Conservation (phyloP, 2,329 filamentous ascomycete genomes). For the Westerdykella aurantiaca region DNA sequence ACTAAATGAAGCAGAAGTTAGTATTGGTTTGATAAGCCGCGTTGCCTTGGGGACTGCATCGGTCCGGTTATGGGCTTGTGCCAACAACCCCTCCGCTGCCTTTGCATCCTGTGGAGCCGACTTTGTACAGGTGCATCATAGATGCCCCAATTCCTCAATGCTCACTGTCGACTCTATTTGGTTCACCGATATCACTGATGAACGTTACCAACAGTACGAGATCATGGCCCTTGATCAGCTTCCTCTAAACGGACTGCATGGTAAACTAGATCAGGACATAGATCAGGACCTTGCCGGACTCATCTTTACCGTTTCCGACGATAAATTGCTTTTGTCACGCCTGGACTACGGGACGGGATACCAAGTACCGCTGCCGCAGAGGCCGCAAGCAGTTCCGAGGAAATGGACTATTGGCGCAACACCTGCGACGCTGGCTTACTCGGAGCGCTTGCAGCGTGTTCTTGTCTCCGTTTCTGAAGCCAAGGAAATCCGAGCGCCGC, state of each 20-base stretch:
- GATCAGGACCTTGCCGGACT: slow-evolving; percentile 38
- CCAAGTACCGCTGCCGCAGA: slow-evolving; percentile 2
- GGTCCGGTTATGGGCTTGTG: slow-evolving; percentile 18
- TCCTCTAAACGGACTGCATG: slow-evolving; percentile 6
- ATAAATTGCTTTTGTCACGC: slow-evolving; percentile 45
- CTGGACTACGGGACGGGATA: slow-evolving; percentile 36
- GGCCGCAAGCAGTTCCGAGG: slow-evolving; percentile 17
- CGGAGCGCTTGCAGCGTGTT: slow-evolving; percentile 42
- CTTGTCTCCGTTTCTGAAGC: slow-evolving; percentile 44
- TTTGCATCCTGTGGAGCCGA: slow-evolving; percentile 38
- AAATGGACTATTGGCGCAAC: slow-evolving; percentile 21
- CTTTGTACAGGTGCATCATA: slow-evolving; percentile 29
- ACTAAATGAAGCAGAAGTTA: too few relatives aligned
- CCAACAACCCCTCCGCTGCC: slow-evolving; percentile 20
- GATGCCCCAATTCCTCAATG: slow-evolving; percentile 1
- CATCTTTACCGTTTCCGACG: slow-evolving; percentile 45
- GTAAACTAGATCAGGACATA: slow-evolving; percentile 16
- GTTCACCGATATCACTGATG: slow-evolving; percentile 28
- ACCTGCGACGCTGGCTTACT: slow-evolving; percentile 40
- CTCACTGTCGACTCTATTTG: slow-evolving; percentile 34
- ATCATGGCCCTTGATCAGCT: slow-evolving; percentile 31
- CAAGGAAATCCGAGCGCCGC: slow-evolving; percentile 26
- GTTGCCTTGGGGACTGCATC: slow-evolving; percentile 24
- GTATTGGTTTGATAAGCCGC: too few relatives aligned
- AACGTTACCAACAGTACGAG: slow-evolving; percentile 25